Evolutionary conservation across 768 basidiomycete species (phyloP), one percentile per base, ranked within the genome.

Genomic region (Crassisporium funariophilum): DNA sequence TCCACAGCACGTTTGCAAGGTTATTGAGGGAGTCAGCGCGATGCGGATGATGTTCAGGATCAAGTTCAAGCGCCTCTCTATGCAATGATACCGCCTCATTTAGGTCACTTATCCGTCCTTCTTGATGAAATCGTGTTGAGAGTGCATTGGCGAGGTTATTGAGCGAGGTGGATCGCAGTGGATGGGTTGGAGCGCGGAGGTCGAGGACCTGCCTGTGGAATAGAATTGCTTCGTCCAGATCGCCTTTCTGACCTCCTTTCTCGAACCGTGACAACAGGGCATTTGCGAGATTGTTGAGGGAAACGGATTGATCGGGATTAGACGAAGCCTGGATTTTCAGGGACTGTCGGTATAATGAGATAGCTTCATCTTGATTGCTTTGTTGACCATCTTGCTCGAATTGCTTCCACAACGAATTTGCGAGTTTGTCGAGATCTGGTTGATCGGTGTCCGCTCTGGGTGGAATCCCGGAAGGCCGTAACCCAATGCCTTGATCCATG

Each of bases 91-190:
- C 46, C 6, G 39, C 38, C 12, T 29, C 25, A 2, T 51, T 35
- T 3, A 51, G 40, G 22, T 51, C 45, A 12, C 44, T 9, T 36
- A 2, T 4, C 21, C 31, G 17, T 1, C 39, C 44, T 25, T 19
- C 12, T 6, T 12, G 24, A 3, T 23, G 8, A 16, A 29, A 51
- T 5, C 44, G 50, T 1, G 24, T 35, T 10, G 7, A 5, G 4
- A 50, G 35, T 21, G 36, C 17, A 29, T 27, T 35, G 4, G 49
- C 49, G 9, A 50, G 49, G 24, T 50, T 50, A 21, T 44, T 50
- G 20, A 46, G 23, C 6, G 22, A 7, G n/a, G 16, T 46, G 7
- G 22, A 47, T 16, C 21, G 38, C 7, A 20, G 10, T 6, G 38
- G 46, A 29, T 47, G 46, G 13, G 39, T 4, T 34, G 15, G 13